Evolutionary conservation across 495 filamentous ascomycete genomes (phyloP).

Genomic region (Xylaria intraflava): DNA sequence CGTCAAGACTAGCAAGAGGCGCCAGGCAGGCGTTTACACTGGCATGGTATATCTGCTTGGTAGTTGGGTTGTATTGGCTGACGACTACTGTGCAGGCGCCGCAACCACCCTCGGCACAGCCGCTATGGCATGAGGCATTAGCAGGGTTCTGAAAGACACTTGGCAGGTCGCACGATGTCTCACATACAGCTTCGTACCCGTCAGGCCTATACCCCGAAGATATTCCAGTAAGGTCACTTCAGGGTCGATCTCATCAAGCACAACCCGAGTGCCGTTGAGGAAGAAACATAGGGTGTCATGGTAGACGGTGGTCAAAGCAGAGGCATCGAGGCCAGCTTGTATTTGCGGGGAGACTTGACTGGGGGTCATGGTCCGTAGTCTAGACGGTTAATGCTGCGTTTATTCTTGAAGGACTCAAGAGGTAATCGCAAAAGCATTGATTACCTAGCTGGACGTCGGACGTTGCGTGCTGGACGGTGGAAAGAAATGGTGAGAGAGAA

Average conservation of each 20-base stretch:
- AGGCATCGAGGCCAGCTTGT: slow-evolving; percentile 17
- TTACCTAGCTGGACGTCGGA: too few species aligned
- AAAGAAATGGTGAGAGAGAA: not conserved
- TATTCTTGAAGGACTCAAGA: not conserved
- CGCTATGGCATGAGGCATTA: slow-evolving; percentile 43
- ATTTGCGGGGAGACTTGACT: slow-evolving; percentile 37
- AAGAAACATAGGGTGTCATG: slow-evolving; percentile 69
- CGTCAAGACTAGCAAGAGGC: slow-evolving; percentile 85
- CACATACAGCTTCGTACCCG: slow-evolving; percentile 56
- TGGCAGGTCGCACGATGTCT: not conserved
- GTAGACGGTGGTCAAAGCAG: slow-evolving; percentile 32
- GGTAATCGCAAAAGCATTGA: not conserved
- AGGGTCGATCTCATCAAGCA: slow-evolving; percentile 75
- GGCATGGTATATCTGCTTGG: slow-evolving; percentile 82
- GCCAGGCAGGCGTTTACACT: slow-evolving; percentile 93
- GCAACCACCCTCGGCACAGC: slow-evolving; percentile 92
- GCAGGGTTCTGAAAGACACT: slow-evolving; percentile 14
- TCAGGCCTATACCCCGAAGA: slow-evolving; percentile 80
- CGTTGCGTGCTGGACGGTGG: too few species aligned
- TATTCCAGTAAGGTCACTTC: slow-evolving; percentile 93
- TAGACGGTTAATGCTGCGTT: not conserved
- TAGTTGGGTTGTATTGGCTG: slow-evolving; percentile 87
- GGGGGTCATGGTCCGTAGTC: slow-evolving; percentile 36
- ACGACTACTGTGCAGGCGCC: slow-evolving; percentile 96
- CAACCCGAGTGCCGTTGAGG: slow-evolving; percentile 89